Conservation (phyloP, 257 asterid species). For the Scutellaria baicalensis region DNA sequence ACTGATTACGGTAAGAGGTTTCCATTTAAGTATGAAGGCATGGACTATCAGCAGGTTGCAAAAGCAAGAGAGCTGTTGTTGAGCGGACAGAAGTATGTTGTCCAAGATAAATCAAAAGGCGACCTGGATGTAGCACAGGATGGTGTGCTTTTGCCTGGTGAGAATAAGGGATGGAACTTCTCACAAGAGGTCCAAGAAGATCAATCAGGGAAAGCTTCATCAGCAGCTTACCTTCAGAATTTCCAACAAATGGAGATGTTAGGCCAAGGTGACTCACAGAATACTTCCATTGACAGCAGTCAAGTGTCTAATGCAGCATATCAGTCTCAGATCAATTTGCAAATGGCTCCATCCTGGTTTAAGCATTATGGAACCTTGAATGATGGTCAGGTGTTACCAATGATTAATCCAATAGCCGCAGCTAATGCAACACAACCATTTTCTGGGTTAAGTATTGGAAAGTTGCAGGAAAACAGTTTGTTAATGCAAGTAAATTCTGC, state of each 20-base stretch:
- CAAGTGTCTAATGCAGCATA: conserved; percentile 16
- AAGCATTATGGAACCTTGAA: conserved; percentile 36
- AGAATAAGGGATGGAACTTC: conserved; percentile 17
- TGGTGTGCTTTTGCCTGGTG: conserved; percentile 21
- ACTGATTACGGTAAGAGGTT: conserved; percentile 17
- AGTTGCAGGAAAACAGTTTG: conserved; percentile 21
- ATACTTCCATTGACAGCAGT: conserved; percentile 14
- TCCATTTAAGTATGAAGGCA: conserved; percentile 14
- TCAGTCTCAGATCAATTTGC: conserved; percentile 29
- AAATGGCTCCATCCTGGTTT: conserved; percentile 53
- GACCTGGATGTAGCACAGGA: conserved; percentile 12
- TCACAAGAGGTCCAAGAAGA: conserved; percentile 18
- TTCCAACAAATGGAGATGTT: conserved; percentile 14
- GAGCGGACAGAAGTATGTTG: conserved; percentile 18
- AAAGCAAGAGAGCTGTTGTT: conserved; percentile 25
- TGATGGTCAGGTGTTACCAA: conserved; percentile 31
- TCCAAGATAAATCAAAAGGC: conserved; percentile 20
- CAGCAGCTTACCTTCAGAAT: conserved; percentile 19
- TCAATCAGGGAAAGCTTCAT: conserved; percentile 23
- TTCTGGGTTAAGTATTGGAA: conserved; percentile 23
- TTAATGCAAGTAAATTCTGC: conserved; percentile 28
- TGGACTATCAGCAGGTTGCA: conserved; percentile 28
- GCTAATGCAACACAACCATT: conserved; percentile 19
- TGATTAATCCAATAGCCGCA: conserved; percentile 18
- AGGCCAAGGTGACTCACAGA: conserved; percentile 19